Evolutionary conservation across 139 green algal species (phyloP).

Genomic region (Picochlorum costavermella): DNA sequence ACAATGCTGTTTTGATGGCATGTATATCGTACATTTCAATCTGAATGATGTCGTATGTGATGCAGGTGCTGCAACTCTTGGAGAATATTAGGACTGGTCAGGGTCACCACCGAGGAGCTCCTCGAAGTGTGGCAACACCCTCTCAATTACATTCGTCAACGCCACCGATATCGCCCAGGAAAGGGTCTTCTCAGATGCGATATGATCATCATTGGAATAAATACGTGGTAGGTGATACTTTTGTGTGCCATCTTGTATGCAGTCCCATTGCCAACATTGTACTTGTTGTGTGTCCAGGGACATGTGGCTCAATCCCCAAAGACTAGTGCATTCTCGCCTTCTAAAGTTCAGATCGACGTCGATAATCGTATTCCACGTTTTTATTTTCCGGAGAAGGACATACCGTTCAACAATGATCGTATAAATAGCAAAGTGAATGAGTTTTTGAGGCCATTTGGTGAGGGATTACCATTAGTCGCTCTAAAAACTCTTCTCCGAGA

Average conservation of each 20-base stretch:
- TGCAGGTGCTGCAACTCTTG: too few relatives aligned
- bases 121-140: background rate
- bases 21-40: too few relatives aligned
- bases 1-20: too few relatives aligned
- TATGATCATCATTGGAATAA: background rate
- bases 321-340: too few relatives aligned
- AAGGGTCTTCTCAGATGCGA: background rate
- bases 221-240: too few relatives aligned
- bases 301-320: too few relatives aligned
- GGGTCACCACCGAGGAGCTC: too few relatives aligned
- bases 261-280: too few relatives aligned
- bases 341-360: background rate
- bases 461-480: slow-evolving; percentile 3
- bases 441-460: slow-evolving; percentile 8
- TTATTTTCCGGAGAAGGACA: slow-evolving; percentile 2
- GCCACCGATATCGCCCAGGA: slow-evolving; percentile 1
- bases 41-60: too few relatives aligned
- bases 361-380: background rate
- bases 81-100: too few relatives aligned
- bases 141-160: slow-evolving; percentile 2
- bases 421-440: background rate
- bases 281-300: too few relatives aligned
- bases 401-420: background rate
- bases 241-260: too few relatives aligned
- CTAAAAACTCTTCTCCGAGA: slow-evolving; percentile 28